A percentile compares a stretch with the other conserved stretches of the same genome.
These are phyloP conservation scores for Excoecaria agallocha DNA, from an alignment of 345 rosid species.

Conservation along the genomic window DNA sequence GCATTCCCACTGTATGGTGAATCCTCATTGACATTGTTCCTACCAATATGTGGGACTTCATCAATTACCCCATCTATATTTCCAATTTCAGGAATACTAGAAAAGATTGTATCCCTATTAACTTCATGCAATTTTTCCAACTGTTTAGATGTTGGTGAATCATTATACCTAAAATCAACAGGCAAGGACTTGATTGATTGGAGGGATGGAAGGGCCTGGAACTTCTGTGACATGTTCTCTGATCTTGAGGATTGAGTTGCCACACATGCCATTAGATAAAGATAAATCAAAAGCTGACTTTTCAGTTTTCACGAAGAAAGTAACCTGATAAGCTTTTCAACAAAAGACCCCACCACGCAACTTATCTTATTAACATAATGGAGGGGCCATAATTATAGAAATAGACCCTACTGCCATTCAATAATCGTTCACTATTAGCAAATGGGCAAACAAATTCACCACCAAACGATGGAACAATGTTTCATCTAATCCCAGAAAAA, in stretches of 20 bases:
- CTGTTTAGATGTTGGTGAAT: conserved; percentile 45
- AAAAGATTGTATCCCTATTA: conserved; percentile 21
- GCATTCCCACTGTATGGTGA: conserved; percentile 64
- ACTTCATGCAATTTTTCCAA: conserved; percentile 31
- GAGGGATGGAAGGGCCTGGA: conserved; percentile 47
- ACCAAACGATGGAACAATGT: conserved; percentile 12
- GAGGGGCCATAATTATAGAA: conserved; percentile 64
- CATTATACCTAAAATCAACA: conserved; percentile 53
- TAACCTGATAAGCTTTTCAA: conserved; percentile 36
- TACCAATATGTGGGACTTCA: conserved; percentile 31
- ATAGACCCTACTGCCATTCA: conserved; percentile 41
- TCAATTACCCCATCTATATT: conserved; percentile 36
- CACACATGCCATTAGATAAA: conserved; percentile 31
- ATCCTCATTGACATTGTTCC: conserved; percentile 46
- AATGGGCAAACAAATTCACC: conserved; percentile 22
- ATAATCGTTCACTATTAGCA: conserved; percentile 42
- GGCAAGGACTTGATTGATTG: conserved; percentile 73
- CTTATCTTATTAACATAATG: conserved; percentile 42
- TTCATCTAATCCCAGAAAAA: not conserved
- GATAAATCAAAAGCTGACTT: conserved; percentile 33
- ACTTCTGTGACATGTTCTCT: conserved; percentile 53
- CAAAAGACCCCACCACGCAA: conserved; percentile 53
- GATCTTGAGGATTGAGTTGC: conserved; percentile 36
- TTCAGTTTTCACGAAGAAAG: conserved; percentile 38
- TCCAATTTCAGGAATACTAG: conserved; percentile 43